Conservation (phyloP, 1,284 basidiomycete genomes). For the Ceratobasidium sp. region DNA sequence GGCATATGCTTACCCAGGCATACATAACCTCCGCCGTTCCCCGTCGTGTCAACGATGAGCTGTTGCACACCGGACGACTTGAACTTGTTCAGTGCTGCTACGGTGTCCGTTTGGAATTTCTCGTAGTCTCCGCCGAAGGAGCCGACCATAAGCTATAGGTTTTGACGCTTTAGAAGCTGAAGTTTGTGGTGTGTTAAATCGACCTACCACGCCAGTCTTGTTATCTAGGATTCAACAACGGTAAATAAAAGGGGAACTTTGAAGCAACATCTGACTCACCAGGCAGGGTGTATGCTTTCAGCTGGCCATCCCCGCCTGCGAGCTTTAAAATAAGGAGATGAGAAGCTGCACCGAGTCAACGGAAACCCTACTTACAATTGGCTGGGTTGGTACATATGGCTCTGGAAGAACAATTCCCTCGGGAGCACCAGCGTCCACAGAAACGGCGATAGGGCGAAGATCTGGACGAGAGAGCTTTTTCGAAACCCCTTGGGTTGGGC, state of each 20-base stretch:
- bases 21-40: conserved; percentile 61
- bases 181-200: too few relatives aligned
- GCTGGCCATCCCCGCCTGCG: conserved; percentile 54
- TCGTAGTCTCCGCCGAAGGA: conserved; percentile 60
- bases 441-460: neutral
- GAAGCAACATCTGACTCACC: conserved; percentile 44
- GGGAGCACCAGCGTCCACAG: conserved; percentile 56
- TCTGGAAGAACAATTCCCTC: conserved; percentile 56
- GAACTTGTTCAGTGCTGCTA: conserved; percentile 58
- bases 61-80: conserved; percentile 58
- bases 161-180: neutral
- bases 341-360: neutral
- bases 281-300: conserved; percentile 66
- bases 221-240: conserved; percentile 48
- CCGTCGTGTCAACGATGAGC: conserved; percentile 66
- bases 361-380: conserved; percentile 53
- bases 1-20: conserved; percentile 13
- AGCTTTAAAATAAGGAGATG: neutral
- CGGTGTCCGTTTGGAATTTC: conserved; percentile 62
- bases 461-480: conserved; percentile 2
- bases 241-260: neutral
- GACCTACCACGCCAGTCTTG: conserved; percentile 63
- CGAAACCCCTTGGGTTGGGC: conserved; percentile 41
- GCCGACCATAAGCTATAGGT: conserved; percentile 48
- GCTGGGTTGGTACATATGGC: conserved; percentile 59